A percentile compares a stretch with the other conserved stretches of the same genome.
These are phyloP conservation scores for Lagerstroemia speciosa DNA, from an alignment of 345 rosid genomes.

Conservation along the genomic window DNA sequence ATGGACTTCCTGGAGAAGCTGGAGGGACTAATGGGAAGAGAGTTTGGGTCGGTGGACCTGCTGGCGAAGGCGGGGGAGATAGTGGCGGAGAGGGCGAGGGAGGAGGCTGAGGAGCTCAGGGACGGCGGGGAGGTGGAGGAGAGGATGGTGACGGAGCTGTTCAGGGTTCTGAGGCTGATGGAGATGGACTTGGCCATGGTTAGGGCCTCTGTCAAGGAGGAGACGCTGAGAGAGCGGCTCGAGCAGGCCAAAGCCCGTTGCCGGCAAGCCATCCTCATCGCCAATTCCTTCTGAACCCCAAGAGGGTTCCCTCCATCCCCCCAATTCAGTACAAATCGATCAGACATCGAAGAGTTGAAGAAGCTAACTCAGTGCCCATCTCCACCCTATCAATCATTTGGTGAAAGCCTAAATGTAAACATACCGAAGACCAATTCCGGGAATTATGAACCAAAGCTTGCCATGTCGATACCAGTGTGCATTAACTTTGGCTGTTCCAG, in stretches of 20 bases:
- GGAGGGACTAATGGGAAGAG: constrained; percentile 57
- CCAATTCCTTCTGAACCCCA: constrained; percentile 54
- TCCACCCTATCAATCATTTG: too few species aligned
- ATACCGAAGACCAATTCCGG: too few species aligned
- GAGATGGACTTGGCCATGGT: constrained; percentile 98
- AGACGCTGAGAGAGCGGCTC: constrained; percentile 61
- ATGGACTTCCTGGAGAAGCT: constrained; percentile 78
- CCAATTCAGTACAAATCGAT: too few species aligned
- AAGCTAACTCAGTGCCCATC: too few species aligned
- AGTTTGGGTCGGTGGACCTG: constrained; percentile 69
- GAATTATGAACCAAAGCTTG: too few species aligned
- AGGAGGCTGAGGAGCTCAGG: constrained; percentile 75
- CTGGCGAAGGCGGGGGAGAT: constrained; percentile 74
- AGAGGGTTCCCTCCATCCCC: too few species aligned
- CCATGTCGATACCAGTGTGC: too few species aligned
- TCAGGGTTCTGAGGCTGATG: constrained; percentile 83
- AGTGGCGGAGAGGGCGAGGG: constrained; percentile 80
- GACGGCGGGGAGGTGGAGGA: constrained; percentile 82
- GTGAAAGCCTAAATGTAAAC: not conserved
- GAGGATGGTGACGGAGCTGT: constrained; percentile 75
- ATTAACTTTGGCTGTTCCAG: too few species aligned
- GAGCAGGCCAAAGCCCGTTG: constrained; percentile 81
- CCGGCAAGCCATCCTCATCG: constrained; percentile 84
- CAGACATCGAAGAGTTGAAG: too few species aligned
- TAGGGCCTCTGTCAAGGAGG: constrained; percentile 74